Evolutionary conservation across 176 grass and related monocot species (phyloP), one percentile per base, ranked within the genome.

Genomic region (Hsuehochloa calcarea): DNA sequence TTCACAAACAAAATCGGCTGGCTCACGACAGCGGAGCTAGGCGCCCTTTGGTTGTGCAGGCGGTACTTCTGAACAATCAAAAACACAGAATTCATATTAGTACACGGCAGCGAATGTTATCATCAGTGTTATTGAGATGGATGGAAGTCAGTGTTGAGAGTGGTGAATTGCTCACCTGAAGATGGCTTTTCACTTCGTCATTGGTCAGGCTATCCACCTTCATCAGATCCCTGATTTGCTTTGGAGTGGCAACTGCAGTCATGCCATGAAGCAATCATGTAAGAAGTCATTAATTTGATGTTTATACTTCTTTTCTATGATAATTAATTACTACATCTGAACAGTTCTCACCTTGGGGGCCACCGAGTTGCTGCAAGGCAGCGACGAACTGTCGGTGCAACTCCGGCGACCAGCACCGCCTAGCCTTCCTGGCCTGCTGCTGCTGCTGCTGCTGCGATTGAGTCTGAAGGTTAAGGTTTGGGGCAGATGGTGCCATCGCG

Each of bases 121-220:
- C 31, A 35, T 31, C 15, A 22, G 6, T 56, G 68, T 68, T 50
- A 23, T 38, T 66, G 37, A 68, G 22, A 82, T 71, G 45, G 12
- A 70, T 58, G 10, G 1, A 23, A 73, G 4, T 1, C 46, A 23
- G 55, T 37, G 40, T 15, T 34, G 16, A 13, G 4, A 37, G 54
- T 27, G 70, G 34, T 58, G 31, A 72, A 74, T 56, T 74, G 34
- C 84, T 87, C 37, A 99, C 97, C 93, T 99, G 97, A 47, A 99
- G 93, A 91, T 99, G 97, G 88, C 97, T 99, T 47, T 99, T 99
- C 50, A 99, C 97, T 82, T 99, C 97, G 74, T 99, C 97, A 44
- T 99, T 99, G 6, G 97, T 96, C 46, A 99, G 92, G 31, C 93
- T 92, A 79, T 99, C 93, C 72, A 99, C 90, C 81, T 91, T 94